phyloP scores from a whole-genome alignment of 2,329 filamentous ascomycete genomes.

The Neofusicoccum ribis region DNA sequence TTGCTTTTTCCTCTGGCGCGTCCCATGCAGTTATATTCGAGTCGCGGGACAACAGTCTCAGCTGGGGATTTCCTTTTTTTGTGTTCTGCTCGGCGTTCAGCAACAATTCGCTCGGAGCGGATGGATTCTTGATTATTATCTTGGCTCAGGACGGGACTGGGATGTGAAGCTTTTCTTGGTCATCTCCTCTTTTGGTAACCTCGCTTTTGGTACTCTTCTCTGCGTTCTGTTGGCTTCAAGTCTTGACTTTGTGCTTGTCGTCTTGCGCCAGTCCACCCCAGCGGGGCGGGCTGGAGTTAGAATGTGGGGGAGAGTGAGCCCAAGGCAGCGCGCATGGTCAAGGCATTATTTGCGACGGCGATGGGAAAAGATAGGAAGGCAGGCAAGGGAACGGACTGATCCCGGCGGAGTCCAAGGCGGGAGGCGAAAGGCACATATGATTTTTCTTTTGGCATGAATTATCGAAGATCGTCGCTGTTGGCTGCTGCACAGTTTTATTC shows the following conservation, averaged over 20 bases:
- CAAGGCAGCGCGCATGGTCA: constrained; percentile 1
- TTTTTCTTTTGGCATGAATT: constrained; percentile 13
- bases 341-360: constrained; percentile 4
- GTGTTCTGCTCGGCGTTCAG: constrained; percentile 8
- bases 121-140: background rate
- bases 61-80: background rate
- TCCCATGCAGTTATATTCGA: background rate
- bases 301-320: background rate
- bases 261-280: background rate
- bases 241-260: constrained; percentile 4
- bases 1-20: constrained; percentile 1
- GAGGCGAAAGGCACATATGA: constrained; percentile 9
- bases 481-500: constrained; percentile 1
- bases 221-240: constrained; percentile 8
- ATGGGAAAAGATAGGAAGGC: constrained; percentile 13
- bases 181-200: background rate
- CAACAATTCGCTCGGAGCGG: constrained; percentile 11
- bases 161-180: constrained; percentile 4
- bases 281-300: background rate
- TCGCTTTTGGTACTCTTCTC: background rate
- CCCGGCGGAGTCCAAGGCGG: constrained; percentile 1
- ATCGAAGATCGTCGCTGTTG: background rate
- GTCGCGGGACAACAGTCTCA: background rate
- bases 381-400: constrained; percentile 1
- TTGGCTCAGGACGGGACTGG: constrained; percentile 4